Evolutionary conservation across 2,329 filamentous ascomycete genomes (phyloP).

Genomic region (Neoscytalidium dimidiatum): DNA sequence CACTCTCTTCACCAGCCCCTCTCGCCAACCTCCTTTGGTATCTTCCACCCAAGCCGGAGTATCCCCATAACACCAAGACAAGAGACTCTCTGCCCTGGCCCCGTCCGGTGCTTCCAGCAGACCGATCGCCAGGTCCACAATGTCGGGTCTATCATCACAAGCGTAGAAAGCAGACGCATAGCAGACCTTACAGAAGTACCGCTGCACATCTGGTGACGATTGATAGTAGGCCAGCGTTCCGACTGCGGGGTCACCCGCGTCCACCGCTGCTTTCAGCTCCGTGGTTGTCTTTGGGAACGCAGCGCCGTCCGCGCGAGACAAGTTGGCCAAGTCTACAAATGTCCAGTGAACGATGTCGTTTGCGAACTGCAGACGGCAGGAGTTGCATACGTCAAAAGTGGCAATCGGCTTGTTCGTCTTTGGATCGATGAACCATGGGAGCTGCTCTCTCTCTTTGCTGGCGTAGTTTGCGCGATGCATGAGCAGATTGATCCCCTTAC

Average conservation of each 20-base stretch:
- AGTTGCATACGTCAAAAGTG: conserved; percentile 50
- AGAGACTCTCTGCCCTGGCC: conserved; percentile 47
- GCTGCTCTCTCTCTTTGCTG: conserved; percentile 27
- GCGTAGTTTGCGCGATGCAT: conserved; percentile 39
- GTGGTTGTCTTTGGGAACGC: conserved; percentile 34
- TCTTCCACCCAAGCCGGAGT: conserved; percentile 35
- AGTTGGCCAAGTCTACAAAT: conserved; percentile 42
- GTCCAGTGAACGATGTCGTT: conserved; percentile 51
- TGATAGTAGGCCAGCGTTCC: conserved; percentile 48
- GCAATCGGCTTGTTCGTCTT: conserved; percentile 43
- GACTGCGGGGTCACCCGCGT: conserved; percentile 37
- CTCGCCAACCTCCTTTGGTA: conserved; percentile 45
- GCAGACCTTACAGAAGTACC: conserved; percentile 54
- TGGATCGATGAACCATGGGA: conserved; percentile 50
- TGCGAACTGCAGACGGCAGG: conserved; percentile 48
- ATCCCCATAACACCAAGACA: conserved; percentile 48
- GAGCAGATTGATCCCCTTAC: conserved; percentile 48
- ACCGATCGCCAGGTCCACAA: conserved; percentile 50
- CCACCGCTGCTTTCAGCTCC: conserved; percentile 40
- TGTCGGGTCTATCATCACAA: conserved; percentile 37
- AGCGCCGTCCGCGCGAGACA: conserved; percentile 33
- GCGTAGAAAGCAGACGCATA: conserved; percentile 52
- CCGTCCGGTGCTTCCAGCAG: conserved; percentile 48
- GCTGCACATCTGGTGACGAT: conserved; percentile 48
- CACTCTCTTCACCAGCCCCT: conserved; percentile 33